Percentiles rank a stretch among this genome's conserved stretches.
Evolutionary conservation across 371 early-diverging fungal genomes (phyloP).

Genomic region (Lichtheimia corymbifera): DNA sequence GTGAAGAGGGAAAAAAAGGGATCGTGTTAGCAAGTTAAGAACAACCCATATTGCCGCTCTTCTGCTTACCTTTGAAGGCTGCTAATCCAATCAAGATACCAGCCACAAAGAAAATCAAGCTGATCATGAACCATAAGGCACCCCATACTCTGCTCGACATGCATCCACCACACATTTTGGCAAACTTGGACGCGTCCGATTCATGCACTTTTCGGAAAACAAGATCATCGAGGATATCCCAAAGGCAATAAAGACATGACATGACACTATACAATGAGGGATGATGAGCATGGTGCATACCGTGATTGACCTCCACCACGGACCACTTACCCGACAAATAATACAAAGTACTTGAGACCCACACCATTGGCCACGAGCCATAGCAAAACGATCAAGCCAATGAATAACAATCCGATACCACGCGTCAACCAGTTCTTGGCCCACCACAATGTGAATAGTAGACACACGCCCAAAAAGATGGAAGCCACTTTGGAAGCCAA

Average conservation of each 20-base stretch:
- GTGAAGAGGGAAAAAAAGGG: no score
- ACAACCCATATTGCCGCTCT: no score
- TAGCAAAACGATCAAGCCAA: constrained; percentile 78
- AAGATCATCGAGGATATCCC: constrained; percentile 95
- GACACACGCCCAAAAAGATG: constrained; percentile 74
- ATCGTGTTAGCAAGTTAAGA: no score
- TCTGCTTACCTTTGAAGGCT: constrained; percentile 72
- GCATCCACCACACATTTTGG: constrained; percentile 77
- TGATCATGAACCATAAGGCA: constrained; percentile 85
- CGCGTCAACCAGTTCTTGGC: constrained; percentile 89
- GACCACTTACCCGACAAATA: constrained; percentile 79
- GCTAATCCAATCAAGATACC: constrained; percentile 81
- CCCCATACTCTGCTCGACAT: constrained; percentile 88
- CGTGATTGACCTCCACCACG: background rate
- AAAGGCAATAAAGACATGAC: constrained; percentile 87
- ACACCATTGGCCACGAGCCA: constrained; percentile 81
- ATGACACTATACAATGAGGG: constrained; percentile 62
- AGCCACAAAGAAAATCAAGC: constrained; percentile 74
- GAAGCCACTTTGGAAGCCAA: constrained; percentile 84
- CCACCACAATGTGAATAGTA: constrained; percentile 79
- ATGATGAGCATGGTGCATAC: background rate
- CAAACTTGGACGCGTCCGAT: constrained; percentile 91
- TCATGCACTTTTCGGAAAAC: constrained; percentile 88
- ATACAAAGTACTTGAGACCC: constrained; percentile 82
- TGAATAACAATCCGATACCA: constrained; percentile 78